Base-by-base conservation (phyloP, 2,329 filamentous ascomycete species). In the Hymenotorrendiella dingleyae region DNA sequence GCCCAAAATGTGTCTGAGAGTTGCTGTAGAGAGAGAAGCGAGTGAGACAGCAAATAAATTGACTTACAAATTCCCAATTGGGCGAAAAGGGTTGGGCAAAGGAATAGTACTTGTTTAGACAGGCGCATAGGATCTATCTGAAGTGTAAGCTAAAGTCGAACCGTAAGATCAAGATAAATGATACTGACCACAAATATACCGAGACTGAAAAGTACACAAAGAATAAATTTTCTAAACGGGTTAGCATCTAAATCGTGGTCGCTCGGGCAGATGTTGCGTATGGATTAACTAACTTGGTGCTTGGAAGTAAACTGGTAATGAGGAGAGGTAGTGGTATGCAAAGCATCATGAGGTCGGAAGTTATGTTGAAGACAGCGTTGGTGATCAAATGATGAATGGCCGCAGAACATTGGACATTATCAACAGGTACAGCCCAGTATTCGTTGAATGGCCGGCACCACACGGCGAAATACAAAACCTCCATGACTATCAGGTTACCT, bases 331-430 rank as follows among this genome's bases (percentile, higher is more conserved):
- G 66, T 1, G 76, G 75, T 16, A 82, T 71, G 3, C 67, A 54
- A 21, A 82, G 71, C 55, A 82, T 80, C 62, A 76, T 67, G 2
- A 79, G 27, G 49, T 82, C 78, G 20, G 75, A 78, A 2, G 72
- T 70, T 36, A 81, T 72, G 51, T 82, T 82, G 55, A 82, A 71
- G 4, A 69, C 65, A 1, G 73, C 70, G 45, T 80, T 77, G 12
- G 73, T 72, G 38, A 79, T 78, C 9, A 78, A 67, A 52, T 79
- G 79, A 54, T 77, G 65, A 12, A 71, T 65, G 2, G 73, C 69
- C 0, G 76, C 72, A 1, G 74, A 73, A 54, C 76, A 81, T 65
- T 81, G 75, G 1, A 64, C 63, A 50, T 72, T 71, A 2, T 67
- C 57, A 2, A 71, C 67, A 0, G 76, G 75, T 7, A 80, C 70